Conservation (phyloP, 495 filamentous ascomycete species). For the Xylaria grammica region DNA sequence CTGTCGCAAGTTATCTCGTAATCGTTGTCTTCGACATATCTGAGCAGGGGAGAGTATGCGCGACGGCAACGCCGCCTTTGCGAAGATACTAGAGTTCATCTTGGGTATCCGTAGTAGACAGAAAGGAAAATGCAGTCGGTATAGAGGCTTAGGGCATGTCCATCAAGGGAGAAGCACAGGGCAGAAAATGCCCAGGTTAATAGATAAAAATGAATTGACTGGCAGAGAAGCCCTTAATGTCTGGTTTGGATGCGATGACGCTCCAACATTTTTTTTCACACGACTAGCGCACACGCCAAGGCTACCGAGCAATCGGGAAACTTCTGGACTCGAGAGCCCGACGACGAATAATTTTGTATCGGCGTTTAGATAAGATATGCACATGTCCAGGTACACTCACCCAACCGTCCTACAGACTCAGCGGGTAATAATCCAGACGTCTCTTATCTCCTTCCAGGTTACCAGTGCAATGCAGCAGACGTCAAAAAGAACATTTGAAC, state of each 20-base stretch:
- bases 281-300: conserved; percentile 15
- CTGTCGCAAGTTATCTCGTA: conserved; percentile 41
- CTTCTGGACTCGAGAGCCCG: conserved; percentile 35
- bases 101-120: conserved; percentile 30
- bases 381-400: neutral
- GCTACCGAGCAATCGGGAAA: conserved; percentile 37
- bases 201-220: conserved; percentile 11
- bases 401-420: too few relatives aligned
- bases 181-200: neutral
- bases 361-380: conserved; percentile 23
- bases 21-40: conserved; percentile 50
- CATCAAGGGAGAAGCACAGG: neutral
- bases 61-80: conserved; percentile 56
- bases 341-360: neutral
- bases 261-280: conserved; percentile 41
- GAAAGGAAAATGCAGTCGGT: neutral
- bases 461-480: too few relatives aligned
- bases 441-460: too few relatives aligned
- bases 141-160: neutral
- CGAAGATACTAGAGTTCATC: conserved; percentile 57
- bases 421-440: too few relatives aligned
- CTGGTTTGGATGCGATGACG: conserved; percentile 35
- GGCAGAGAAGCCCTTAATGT: conserved; percentile 11
- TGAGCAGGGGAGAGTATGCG: conserved; percentile 55
- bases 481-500: too few relatives aligned